Base-by-base conservation (phyloP, 306 rosid genomes). In the Vigna reflexopilosa region DNA sequence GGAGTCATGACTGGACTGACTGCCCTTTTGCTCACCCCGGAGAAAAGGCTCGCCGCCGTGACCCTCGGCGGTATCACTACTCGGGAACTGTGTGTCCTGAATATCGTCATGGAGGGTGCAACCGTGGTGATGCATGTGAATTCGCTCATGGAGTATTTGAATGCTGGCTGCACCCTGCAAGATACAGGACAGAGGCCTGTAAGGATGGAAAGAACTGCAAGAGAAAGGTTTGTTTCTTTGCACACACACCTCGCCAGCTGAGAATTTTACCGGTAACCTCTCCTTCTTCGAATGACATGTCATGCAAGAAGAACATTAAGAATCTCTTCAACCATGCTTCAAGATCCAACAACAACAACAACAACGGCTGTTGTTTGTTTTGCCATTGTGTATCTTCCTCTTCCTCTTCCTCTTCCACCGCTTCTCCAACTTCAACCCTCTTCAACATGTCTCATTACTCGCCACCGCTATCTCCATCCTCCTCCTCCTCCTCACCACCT, bases 1-100 rank as follows among this genome's bases (percentile, higher is more conserved):
- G 98, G 28, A 95, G 98, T 63, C 98, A 95, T 54, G 98, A 95
- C 79, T 92, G 98, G 98, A 95, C 98, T 0, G 97, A 95, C 80
- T 95, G 98, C 58, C 97, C 98, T 4, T 95, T 95, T 5, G 96
- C 93, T 2, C 98, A 95, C 42, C 97, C 93, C 0, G 97, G 98
- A 0, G 98, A 92, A 72, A 94, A 94, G 77, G 98, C 98, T 0
- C 87, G 98, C 51, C 90, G 98, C 9, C 86, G 97, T 0, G 97
- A 94, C 62, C 97, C 98, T 0, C 88, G 93, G 1, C 77, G 87
- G 24, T 85, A 73, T 12, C 93, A 92, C 50, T 94, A 92, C 83
- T 90, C 98, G 0, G 97, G 95, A 2, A 80, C 87, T 0, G 91
- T 92, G 1, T 92, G 98, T 1, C 89, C 97, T 0, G 97, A 92